These are phyloP conservation scores for Colletotrichum sp. DNA, from an alignment of 2,329 filamentous ascomycete species.

Conservation along the genomic window DNA sequence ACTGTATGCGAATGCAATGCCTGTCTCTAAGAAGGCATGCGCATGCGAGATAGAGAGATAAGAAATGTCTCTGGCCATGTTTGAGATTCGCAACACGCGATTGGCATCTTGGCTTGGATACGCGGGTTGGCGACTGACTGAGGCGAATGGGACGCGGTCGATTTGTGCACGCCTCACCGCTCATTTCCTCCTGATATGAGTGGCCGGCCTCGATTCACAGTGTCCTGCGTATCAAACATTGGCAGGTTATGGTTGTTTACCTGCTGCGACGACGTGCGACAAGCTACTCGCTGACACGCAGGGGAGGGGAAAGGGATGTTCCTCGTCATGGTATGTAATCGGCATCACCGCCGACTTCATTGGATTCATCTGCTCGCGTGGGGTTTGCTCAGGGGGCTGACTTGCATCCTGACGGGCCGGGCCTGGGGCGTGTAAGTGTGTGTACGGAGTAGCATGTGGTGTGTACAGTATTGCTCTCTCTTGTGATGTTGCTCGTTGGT, in stretches of 20 bases:
- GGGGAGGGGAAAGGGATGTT: not conserved
- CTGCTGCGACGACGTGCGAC: not conserved
- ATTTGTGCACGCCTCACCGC: slow-evolving; percentile 6
- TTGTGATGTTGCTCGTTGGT: not conserved
- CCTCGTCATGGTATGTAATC: not conserved
- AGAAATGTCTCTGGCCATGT: not conserved
- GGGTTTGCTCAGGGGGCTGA: not conserved
- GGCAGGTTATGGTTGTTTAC: not conserved
- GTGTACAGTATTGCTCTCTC: not conserved
- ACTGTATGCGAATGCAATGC: not conserved
- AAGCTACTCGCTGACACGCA: not conserved
- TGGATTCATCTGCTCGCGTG: not conserved
- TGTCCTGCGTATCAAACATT: not conserved
- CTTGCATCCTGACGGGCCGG: not conserved
- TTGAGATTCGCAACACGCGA: not conserved
- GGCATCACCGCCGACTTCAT: not conserved
- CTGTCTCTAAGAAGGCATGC: slow-evolving; percentile 10
- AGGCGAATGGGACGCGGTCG: not conserved
- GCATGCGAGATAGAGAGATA: slow-evolving; percentile 5
- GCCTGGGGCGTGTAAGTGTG: not conserved
- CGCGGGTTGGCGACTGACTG: not conserved
- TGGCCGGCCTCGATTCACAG: not conserved
- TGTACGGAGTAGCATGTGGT: not conserved
- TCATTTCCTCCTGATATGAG: not conserved
- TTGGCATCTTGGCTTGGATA: not conserved